Evolutionary conservation across 306 rosid species (phyloP), one percentile per base, ranked within the genome.

Genomic region (Fragaria ananassa): DNA sequence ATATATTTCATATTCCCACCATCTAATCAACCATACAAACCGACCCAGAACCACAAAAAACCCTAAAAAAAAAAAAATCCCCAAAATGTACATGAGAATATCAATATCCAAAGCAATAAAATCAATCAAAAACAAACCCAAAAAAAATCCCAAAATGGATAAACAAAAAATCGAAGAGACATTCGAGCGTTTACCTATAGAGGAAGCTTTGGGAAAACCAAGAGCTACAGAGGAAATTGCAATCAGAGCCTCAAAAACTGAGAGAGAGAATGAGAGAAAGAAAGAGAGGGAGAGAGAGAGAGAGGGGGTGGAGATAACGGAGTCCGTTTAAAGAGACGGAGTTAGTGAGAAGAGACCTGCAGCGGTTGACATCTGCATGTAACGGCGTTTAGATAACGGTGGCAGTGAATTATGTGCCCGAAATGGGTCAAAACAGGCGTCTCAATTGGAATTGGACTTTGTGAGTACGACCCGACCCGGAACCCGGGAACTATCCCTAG

Each of bases 271-370:
- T 8, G 51, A 35, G 8, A 34, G 50, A 56, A 10, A 42, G 45
- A 68, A 3, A 11, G 25, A 11, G 25, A 21, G 56, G 1, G 60
- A 4, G 8, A n/a, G 34, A 13, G 34, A 13, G 17, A 1, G 68
- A 10, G 51, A 6, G 63, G 15, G 41, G 45, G 29, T 49, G 65
- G 10, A 9, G 62, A 31, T 68, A 25, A 80, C 79, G 79, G 75
- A 46, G 79, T 31, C 75, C 25, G 83, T 80, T 57, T 80, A 68
- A 74, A 68, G 77, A 71, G 82, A 79, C 82, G 82, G 73, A 18
- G 66, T 64, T 18, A 39, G 17, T 25, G 67, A 27, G 77, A 51
- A 19, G 15, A 34, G 35, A 80, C 79, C 74, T 58, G 41, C 70
- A 66, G 74, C 74, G 1, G 70, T 45, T 74, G 23, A 27, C 57